Evolutionary conservation across 805 yeast species (phyloP).

Genomic region (Yueomyces sinensis): DNA sequence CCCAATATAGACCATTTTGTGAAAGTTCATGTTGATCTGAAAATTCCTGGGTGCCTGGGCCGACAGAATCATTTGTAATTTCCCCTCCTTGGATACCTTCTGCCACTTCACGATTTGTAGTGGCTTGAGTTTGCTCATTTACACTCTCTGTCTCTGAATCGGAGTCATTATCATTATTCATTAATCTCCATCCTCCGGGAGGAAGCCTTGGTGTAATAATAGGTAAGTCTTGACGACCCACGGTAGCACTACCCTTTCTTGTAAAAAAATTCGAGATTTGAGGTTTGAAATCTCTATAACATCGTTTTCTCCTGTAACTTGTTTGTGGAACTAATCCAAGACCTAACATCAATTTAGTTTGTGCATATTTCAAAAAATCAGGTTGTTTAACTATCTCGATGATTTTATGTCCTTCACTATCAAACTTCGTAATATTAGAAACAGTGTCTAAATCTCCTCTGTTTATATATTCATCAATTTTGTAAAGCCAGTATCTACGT

Average conservation of each 20-base stretch:
- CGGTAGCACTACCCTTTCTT: slow-evolving; percentile 19
- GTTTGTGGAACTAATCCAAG: slow-evolving; percentile 22
- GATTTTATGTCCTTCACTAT: slow-evolving; percentile 52
- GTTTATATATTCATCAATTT: slow-evolving; percentile 25
- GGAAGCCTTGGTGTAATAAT: slow-evolving; percentile 18
- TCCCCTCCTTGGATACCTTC: too few species aligned
- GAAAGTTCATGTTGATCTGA: background rate
- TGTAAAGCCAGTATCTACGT: slow-evolving; percentile 71
- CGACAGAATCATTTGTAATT: background rate
- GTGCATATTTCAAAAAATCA: slow-evolving; percentile 27
- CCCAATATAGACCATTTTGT: slow-evolving; percentile 20
- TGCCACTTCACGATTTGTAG: background rate
- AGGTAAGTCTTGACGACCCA: slow-evolving; percentile 12
- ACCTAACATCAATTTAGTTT: slow-evolving; percentile 27
- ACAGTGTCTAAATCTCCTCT: slow-evolving; percentile 22
- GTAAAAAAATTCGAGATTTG: slow-evolving; percentile 23
- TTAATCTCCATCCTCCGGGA: slow-evolving; percentile 24
- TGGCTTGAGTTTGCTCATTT: background rate
- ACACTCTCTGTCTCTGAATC: slow-evolving; percentile 1
- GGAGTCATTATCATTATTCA: slow-evolving; percentile 13
- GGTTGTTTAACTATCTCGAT: slow-evolving; percentile 28
- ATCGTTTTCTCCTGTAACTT: slow-evolving; percentile 14
- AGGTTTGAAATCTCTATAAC: slow-evolving; percentile 22
- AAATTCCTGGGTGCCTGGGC: background rate
- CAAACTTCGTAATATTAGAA: slow-evolving; percentile 39